Evolutionary conservation across 2,329 filamentous ascomycete genomes (phyloP), one percentile per base, ranked within the genome.

Genomic region (Fusarium subtropicale): DNA sequence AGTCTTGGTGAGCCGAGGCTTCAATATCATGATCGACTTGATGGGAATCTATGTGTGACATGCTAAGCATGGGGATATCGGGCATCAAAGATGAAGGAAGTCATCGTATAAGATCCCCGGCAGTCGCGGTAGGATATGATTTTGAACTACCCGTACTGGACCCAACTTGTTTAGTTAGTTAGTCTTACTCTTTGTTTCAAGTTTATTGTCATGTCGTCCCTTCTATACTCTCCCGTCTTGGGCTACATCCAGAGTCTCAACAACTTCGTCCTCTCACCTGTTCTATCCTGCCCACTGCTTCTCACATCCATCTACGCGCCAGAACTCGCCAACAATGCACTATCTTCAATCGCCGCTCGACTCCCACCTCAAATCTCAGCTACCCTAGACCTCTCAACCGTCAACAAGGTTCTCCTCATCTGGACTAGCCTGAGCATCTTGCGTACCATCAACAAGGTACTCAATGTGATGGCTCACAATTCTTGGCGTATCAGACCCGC

Each of bases 381-480:
- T 53, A 51, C 58, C 44, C 61, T 71, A n/a, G 38, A 67, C 22
- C 38, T 65, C 10, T 13, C 47, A 10, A 50, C 38, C 0, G 33
- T 53, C 33, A 67, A 56, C 24, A 64, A 56, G 15, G 42, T 50
- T 13, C 56, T 75, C 3, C 56, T 64, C 33, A 59, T 72, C 8
- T 68, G 77, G 11, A 36, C 78, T 13, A 73, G 53, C 4, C 24
- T 78, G 9, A 69, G 74, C 9, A 8, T 77, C 13, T 12, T 77
- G 8, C 64, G 67, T 12, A 30, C 42, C 34, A 33, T 75, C 66
- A 79, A 78, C 56, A 39, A 52, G 8, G 47, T 44, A 3, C 64
- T 77, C 11, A 78, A 74, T 54, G 48, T 56, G 16, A 72, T 75
- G 70, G 76, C 76, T 5, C 64, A 65, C 48, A 78, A 78, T n/a